These are phyloP conservation scores for Tetraselmis striata DNA, from an alignment of 139 green algal species.

Conservation along the genomic window DNA sequence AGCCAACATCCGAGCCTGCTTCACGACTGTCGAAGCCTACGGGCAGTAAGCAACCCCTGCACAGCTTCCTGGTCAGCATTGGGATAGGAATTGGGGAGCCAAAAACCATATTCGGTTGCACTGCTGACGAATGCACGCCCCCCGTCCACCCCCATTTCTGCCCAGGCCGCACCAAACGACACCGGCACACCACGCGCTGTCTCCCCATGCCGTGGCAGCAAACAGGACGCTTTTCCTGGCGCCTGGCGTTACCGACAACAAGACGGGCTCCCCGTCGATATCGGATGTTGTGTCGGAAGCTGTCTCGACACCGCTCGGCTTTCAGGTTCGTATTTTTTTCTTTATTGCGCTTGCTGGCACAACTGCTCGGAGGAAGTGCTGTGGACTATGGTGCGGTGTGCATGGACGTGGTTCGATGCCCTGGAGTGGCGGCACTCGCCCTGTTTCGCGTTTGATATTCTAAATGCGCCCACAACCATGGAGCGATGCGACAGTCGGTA, in stretches of 20 bases:
- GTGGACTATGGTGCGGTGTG: not conserved
- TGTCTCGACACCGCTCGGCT: not conserved
- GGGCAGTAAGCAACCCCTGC: not conserved
- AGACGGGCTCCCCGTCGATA: not conserved
- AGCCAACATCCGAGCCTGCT: not conserved
- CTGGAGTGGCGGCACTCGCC: no score
- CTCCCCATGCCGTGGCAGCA: not conserved
- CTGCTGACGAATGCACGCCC: not conserved
- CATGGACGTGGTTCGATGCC: no score
- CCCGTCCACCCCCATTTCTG: not conserved
- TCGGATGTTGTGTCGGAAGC: not conserved
- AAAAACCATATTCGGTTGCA: not conserved
- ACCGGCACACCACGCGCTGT: not conserved
- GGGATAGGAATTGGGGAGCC: not conserved
- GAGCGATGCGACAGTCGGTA: no score
- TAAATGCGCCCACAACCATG: no score
- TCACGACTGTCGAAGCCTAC: not conserved
- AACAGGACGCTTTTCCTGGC: not conserved
- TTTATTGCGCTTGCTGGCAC: no score
- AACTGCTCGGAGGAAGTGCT: not conserved
- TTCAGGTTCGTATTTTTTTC: no score
- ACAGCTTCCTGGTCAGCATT: not conserved
- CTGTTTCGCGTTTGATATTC: no score
- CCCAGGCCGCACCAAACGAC: not conserved
- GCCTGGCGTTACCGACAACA: not conserved